Percentiles rank a stretch among this genome's conserved stretches.
These are phyloP conservation scores for Capsicum chinense DNA, from an alignment of 257 asterid genomes.

Conservation along the genomic window DNA sequence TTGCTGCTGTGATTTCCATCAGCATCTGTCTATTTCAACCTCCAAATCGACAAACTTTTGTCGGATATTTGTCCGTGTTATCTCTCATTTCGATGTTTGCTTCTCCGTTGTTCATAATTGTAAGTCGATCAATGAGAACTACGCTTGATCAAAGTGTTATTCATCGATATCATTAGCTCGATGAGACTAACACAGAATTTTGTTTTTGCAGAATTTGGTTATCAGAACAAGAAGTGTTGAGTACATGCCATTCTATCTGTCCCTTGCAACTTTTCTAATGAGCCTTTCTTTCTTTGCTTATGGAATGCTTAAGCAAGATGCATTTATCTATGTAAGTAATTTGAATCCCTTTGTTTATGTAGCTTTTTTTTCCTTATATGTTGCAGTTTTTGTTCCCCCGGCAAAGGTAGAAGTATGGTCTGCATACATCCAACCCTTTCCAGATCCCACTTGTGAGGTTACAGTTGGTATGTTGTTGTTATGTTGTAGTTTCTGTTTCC, in stretches of 20 bases:
- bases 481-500: too few species aligned
- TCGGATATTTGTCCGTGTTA: constrained; percentile 67
- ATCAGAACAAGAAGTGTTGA: constrained; percentile 80
- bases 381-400: too few species aligned
- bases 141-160: background rate
- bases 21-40: constrained; percentile 68
- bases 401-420: too few species aligned
- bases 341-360: background rate
- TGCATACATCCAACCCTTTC: too few species aligned
- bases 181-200: background rate
- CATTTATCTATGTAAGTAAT: constrained; percentile 68
- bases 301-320: constrained; percentile 71
- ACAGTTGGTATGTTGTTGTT: too few species aligned
- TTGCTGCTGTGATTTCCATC: constrained; percentile 47
- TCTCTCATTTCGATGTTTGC: constrained; percentile 91
- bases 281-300: constrained; percentile 78
- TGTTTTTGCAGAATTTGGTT: constrained; percentile 68
- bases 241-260: constrained; percentile 88
- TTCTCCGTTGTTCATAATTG: constrained; percentile 80
- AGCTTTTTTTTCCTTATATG: too few species aligned
- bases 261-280: constrained; percentile 86
- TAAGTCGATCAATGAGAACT: constrained; percentile 43
- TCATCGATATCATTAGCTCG: background rate
- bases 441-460: too few species aligned
- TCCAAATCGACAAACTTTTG: constrained; percentile 69